Percentiles rank a stretch among this genome's conserved stretches.
phyloP scores from a whole-genome alignment of 2,329 filamentous ascomycete species.

The Teratosphaeria gauchensis region DNA sequence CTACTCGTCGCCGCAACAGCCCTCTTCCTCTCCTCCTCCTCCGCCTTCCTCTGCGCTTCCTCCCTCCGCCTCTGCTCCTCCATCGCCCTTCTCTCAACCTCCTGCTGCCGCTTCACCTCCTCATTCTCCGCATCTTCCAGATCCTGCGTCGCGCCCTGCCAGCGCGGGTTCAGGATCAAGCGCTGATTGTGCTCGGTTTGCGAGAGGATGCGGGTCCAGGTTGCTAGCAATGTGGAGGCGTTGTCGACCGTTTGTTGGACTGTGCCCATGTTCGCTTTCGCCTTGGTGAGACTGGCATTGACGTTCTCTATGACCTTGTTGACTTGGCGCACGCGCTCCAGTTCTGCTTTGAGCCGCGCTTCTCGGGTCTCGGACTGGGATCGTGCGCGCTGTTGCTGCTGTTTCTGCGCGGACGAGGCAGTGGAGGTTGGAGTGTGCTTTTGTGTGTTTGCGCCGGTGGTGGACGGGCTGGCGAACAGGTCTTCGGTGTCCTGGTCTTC shows the following conservation, averaged over 20 bases:
- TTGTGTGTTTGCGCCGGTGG: constrained; percentile 28
- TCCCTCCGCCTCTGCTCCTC: constrained; percentile 73
- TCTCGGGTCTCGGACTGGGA: constrained; percentile 52
- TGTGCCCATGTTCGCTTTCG: constrained; percentile 71
- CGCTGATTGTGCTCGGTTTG: constrained; percentile 97
- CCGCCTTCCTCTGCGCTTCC: constrained; percentile 44
- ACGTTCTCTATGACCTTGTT: constrained; percentile 80
- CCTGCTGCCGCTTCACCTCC: constrained; percentile 60
- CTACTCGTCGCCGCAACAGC: constrained; percentile 39
- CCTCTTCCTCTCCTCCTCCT: constrained; percentile 43
- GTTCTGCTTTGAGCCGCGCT: constrained; percentile 62
- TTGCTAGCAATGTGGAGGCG: constrained; percentile 81
- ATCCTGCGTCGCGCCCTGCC: constrained; percentile 84
- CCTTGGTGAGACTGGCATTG: constrained; percentile 59
- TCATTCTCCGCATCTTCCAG: constrained; percentile 80
- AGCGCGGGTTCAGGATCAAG: constrained; percentile 75
- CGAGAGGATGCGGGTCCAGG: constrained; percentile 90
- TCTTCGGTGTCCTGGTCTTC: constrained; percentile 47
- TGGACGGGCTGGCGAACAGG: constrained; percentile 48
- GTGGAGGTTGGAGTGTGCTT: constrained; percentile 21
- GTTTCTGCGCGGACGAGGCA: constrained; percentile 30
- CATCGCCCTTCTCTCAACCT: constrained; percentile 62
- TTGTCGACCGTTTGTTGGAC: constrained; percentile 78
- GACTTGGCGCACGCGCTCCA: constrained; percentile 74
- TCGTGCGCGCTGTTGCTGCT: constrained; percentile 19